Percentiles rank a stretch among this genome's conserved stretches.
Conservation (phyloP, 768 basidiomycete genomes). For the Leccinum arenicola region DNA sequence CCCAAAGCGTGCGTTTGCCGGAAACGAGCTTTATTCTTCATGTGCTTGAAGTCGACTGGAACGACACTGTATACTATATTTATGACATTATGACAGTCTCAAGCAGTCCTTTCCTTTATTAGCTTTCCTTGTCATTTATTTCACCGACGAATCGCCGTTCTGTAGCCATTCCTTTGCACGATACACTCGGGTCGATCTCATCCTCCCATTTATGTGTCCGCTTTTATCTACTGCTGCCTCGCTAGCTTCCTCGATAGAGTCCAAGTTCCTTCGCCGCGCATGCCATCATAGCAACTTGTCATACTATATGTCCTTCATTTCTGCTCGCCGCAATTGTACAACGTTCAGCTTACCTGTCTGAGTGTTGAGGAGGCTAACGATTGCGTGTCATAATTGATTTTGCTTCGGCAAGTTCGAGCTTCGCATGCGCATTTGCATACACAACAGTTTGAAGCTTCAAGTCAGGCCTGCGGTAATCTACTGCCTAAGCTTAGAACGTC, state of each 20-base stretch:
- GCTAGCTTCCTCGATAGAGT: not conserved
- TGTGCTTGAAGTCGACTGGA: not conserved
- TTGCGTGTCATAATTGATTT: too few species aligned
- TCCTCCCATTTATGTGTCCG: not conserved
- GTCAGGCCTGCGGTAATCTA: too few species aligned
- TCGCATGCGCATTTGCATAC: too few species aligned
- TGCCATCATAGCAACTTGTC: not conserved
- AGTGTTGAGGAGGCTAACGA: too few species aligned
- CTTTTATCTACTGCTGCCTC: not conserved
- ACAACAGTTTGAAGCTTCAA: too few species aligned
- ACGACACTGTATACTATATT: not conserved
- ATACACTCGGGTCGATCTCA: not conserved
- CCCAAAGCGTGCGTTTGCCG: not conserved
- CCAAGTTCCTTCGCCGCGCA: not conserved
- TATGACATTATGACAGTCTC: not conserved
- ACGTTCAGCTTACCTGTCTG: not conserved
- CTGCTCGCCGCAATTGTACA: not conserved
- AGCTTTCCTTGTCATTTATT: not conserved
- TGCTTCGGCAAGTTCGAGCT: not conserved
- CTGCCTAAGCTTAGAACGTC: too few species aligned
- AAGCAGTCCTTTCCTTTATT: not conserved
- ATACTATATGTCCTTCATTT: not conserved
- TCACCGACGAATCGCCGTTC: not conserved
- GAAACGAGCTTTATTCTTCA: not conserved
- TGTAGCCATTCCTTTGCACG: slow-evolving; percentile 2